A percentile compares a stretch with the other conserved stretches of the same genome.
phyloP scores from a whole-genome alignment of 164 flowering plant genomes.

The Berberis thunbergii region DNA sequence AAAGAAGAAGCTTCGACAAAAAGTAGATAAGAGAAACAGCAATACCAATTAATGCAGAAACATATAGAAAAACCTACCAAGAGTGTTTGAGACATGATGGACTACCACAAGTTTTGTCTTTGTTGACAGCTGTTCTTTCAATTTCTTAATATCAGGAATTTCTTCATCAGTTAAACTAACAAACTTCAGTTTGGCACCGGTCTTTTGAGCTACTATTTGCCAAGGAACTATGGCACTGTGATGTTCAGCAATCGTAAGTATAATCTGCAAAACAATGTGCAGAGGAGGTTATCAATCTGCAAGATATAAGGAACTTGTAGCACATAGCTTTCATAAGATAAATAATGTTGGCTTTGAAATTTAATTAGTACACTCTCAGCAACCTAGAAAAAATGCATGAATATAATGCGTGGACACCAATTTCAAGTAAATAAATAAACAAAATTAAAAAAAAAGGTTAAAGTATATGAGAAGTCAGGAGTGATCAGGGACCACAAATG shows the following conservation, averaged over 20 bases:
- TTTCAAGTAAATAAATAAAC: too few species aligned
- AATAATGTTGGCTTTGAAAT: background rate
- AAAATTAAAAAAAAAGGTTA: too few species aligned
- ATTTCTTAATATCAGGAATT: conserved; percentile 49
- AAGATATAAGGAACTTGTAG: background rate
- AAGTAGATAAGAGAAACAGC: background rate
- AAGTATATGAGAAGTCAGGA: too few species aligned
- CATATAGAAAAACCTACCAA: conserved; percentile 41
- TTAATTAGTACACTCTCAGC: background rate
- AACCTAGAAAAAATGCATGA: background rate
- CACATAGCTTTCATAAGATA: background rate
- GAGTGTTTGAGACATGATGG: conserved; percentile 88
- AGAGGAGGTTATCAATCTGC: background rate
- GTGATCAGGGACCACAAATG: too few species aligned
- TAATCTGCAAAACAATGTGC: conserved; percentile 39
- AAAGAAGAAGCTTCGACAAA: background rate
- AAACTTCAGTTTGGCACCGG: conserved; percentile 76
- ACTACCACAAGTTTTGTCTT: conserved; percentile 75
- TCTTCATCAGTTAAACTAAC: conserved; percentile 62
- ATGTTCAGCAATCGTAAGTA: conserved; percentile 91
- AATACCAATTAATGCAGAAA: background rate
- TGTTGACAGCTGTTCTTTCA: conserved; percentile 51
- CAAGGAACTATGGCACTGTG: conserved; percentile 99
- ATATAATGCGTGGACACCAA: too few species aligned
- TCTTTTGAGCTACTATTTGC: conserved; percentile 84